A percentile compares a stretch with the other conserved stretches of the same genome.
phyloP scores from a whole-genome alignment of 2,329 filamentous ascomycete genomes.

The Fonsecaea monophora region DNA sequence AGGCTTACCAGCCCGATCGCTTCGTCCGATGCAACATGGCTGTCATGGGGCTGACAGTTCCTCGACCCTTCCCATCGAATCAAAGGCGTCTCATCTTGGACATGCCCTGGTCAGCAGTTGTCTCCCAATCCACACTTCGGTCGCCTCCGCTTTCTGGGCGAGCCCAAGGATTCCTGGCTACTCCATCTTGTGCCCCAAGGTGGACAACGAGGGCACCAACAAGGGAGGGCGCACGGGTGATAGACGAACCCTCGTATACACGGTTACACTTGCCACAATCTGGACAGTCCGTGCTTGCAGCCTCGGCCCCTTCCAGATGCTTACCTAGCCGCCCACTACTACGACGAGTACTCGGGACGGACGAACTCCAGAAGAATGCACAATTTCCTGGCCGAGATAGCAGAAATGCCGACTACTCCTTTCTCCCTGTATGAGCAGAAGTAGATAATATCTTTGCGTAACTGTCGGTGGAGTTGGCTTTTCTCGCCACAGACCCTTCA shows the following conservation, averaged over 20 bases:
- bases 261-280: constrained; percentile 20
- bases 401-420: constrained; percentile 1
- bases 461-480: neutral
- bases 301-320: constrained; percentile 11
- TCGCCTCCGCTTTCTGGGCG: constrained; percentile 30
- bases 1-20: neutral
- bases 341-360: neutral
- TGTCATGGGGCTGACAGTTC: constrained; percentile 1
- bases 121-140: constrained; percentile 29
- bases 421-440: constrained; percentile 1
- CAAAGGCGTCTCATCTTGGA: neutral
- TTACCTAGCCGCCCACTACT: constrained; percentile 5
- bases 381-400: constrained; percentile 16
- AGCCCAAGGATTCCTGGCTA: constrained; percentile 14
- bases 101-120: constrained; percentile 2
- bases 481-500: neutral
- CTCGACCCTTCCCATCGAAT: constrained; percentile 12
- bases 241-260: constrained; percentile 16
- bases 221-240: constrained; percentile 5
- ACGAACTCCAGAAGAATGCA: constrained; percentile 9
- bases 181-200: constrained; percentile 2
- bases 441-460: constrained; percentile 1
- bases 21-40: constrained; percentile 25
- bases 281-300: neutral
- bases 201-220: constrained; percentile 26